These are phyloP conservation scores for Plasmodium gonderi DNA, from an alignment of 169 alveolate genomes.

Conservation along the genomic window DNA sequence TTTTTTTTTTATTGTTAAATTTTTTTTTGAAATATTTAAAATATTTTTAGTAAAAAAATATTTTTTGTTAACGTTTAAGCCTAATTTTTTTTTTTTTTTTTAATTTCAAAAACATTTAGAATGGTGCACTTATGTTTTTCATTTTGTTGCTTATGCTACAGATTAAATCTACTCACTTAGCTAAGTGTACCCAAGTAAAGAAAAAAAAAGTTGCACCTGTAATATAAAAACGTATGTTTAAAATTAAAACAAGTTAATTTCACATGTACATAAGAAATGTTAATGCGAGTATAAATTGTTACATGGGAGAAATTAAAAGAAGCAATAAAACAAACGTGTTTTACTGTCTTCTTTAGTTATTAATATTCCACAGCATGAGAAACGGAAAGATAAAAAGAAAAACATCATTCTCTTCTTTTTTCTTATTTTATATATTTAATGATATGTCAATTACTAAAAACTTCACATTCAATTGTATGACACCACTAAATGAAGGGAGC, in stretches of 20 bases:
- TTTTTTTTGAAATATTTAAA: neutral
- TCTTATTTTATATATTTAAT: neutral
- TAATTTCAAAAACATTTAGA: constrained; percentile 3
- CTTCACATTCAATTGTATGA: neutral
- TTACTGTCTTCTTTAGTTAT: neutral
- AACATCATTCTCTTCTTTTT: neutral
- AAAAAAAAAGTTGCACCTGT: neutral
- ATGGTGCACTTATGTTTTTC: constrained; percentile 16
- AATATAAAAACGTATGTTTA: neutral
- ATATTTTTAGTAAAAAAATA: neutral
- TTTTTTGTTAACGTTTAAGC: constrained; percentile 4
- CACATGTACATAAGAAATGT: neutral
- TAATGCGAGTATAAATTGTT: neutral
- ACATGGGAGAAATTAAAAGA: neutral
- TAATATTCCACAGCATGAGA: neutral
- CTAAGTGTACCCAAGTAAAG: neutral
- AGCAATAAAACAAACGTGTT: neutral
- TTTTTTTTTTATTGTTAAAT: neutral
- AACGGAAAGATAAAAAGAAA: neutral
- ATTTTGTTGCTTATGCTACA: constrained; percentile 5
- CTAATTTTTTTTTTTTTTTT: constrained; percentile 1
- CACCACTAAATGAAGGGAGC: neutral
- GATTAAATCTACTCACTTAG: constrained; percentile 38
- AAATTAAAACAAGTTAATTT: neutral
- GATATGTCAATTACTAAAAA: neutral